Evolutionary conservation across 768 basidiomycete species (phyloP).

Genomic region (Termitomyces sp.): DNA sequence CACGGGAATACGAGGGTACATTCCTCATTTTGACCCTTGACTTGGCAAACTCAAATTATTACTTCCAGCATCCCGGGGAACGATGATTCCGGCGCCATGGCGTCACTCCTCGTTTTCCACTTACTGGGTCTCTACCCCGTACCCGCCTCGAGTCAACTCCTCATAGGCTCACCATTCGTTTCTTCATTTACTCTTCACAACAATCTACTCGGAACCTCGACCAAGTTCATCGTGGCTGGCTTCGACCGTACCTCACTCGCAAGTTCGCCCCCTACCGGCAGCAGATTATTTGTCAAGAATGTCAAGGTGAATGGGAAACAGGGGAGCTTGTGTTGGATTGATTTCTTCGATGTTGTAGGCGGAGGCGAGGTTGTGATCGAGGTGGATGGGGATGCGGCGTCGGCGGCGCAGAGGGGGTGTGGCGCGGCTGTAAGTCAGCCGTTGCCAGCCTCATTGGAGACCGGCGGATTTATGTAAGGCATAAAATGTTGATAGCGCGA

Average conservation of each 20-base stretch:
- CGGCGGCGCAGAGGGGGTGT: conserved; percentile 35
- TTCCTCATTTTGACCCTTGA: not conserved
- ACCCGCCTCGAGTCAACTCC: conserved; percentile 40
- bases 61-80: conserved; percentile 46
- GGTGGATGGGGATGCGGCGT: conserved; percentile 34
- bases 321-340: conserved; percentile 40
- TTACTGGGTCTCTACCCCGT: conserved; percentile 50
- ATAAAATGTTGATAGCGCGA: too few species aligned
- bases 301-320: conserved; percentile 38
- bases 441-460: conserved; percentile 37
- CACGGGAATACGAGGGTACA: conserved; percentile 41
- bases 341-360: conserved; percentile 39
- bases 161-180: conserved; percentile 45
- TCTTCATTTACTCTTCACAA: conserved; percentile 42
- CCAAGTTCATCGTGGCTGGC: conserved; percentile 35
- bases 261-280: conserved; percentile 35
- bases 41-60: not conserved
- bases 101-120: conserved; percentile 45
- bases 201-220: conserved; percentile 32
- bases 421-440: conserved; percentile 23
- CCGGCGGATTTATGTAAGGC: conserved; percentile 34
- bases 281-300: conserved; percentile 39
- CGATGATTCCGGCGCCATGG: conserved; percentile 54
- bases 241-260: conserved; percentile 37
- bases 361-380: conserved; percentile 43